Conservation (phyloP, 1,139 yeast species). For the Hansenula sp. region DNA sequence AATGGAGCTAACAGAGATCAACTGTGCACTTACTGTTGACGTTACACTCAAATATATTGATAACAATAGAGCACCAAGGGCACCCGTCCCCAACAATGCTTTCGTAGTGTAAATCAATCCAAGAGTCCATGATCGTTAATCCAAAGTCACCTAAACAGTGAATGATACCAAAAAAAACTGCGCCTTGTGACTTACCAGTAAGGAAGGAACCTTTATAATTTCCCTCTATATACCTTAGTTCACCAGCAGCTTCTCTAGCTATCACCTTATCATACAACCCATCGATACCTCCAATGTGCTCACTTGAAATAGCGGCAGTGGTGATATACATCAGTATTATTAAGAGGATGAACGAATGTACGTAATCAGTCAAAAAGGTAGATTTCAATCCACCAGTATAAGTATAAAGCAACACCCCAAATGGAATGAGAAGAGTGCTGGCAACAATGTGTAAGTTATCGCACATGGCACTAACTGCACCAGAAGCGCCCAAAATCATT, state of each 20-base stretch:
- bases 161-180: conserved; percentile 46
- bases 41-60: conserved; percentile 49
- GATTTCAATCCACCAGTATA: conserved; percentile 40
- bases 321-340: conserved; percentile 28
- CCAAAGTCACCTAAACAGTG: conserved; percentile 49
- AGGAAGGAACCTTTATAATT: conserved; percentile 33
- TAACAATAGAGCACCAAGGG: conserved; percentile 42
- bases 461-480: conserved; percentile 33
- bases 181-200: conserved; percentile 34
- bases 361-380: conserved; percentile 36
- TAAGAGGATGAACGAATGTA: conserved; percentile 33
- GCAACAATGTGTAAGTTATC: conserved; percentile 36
- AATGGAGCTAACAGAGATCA: conserved; percentile 47
- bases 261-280: conserved; percentile 27
- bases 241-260: conserved; percentile 11
- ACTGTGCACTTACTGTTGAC: conserved; percentile 50
- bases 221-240: conserved; percentile 23
- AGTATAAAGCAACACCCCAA: conserved; percentile 35
- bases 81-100: conserved; percentile 47
- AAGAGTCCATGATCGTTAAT: conserved; percentile 47
- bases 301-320: conserved; percentile 28
- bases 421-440: conserved; percentile 40
- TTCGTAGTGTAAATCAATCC: conserved; percentile 48
- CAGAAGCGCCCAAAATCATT: conserved; percentile 37
- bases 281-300: conserved; percentile 30